Base-by-base conservation (phyloP, 129 eudicot species). In the Escallonia herrerae region DNA sequence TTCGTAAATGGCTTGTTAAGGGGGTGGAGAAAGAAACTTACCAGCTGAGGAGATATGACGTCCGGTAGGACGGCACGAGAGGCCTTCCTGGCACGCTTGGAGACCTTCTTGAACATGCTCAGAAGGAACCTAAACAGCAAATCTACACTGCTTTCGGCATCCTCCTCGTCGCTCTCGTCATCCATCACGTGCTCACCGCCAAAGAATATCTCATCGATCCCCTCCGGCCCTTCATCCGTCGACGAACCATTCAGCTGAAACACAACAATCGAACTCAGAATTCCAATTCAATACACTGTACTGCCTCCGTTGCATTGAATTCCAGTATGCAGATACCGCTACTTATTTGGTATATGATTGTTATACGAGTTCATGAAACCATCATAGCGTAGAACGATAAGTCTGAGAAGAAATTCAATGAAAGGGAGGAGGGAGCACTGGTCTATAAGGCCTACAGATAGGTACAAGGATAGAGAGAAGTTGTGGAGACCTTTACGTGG, bases 91-190 rank as follows among this genome's bases (percentile, higher is more conserved):
- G 69, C 80, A 57, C 80, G 70, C 40, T 47, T 68, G 4, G 80
- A 75, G 65, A 75, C 74, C 53, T 75, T 75, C 59, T 57, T 69
- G 53, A 75, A 75, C 74, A 75, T 62, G 45, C 71, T 75, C 4
- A 57, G 59, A 43, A 75, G 40, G 52, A 75, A 75, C 52, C 54
- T 75, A 2, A 63, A 55, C 33, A 75, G 54, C 62, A 75, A 75
- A 68, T 69, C 66, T 48, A 68, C 3, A 58, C 80, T 75, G 66
- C 80, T 75, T 66, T 75, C 80, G 8, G 66, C 41, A 2, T 75
- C 74, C 8, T 75, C 74, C 3, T 75, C 74, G 5, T 62, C 79
- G 5, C 8, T 59, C 5, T 41, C 67, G 3, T 68, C 71, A 8
- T 40, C 57, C 13, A 37, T 8, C 45, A 37, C 74, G 9, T 75